Percentiles rank a stretch among this genome's conserved stretches.
Conservation (phyloP, 768 basidiomycete species). For the Trametes maxima region DNA sequence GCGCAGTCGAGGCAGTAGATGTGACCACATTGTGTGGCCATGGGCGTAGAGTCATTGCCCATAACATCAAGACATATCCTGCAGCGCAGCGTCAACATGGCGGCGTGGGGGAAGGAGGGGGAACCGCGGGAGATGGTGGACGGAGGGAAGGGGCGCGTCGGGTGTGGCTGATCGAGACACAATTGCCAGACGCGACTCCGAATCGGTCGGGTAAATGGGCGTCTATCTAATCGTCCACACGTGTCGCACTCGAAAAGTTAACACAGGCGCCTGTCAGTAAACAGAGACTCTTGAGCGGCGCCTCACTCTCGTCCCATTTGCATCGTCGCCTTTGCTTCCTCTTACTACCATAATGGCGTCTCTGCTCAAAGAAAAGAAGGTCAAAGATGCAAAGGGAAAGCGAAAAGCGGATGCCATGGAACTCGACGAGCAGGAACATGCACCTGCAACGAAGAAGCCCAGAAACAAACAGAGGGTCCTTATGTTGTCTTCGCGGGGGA, state of each 20-base stretch:
- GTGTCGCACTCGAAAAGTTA: conserved; percentile 1
- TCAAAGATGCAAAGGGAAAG: conserved; percentile 57
- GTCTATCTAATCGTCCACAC: conserved; percentile 14
- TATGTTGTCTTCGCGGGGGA: conserved; percentile 88
- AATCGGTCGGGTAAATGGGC: conserved; percentile 4
- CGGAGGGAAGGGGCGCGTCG: conserved; percentile 1
- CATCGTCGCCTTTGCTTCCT: not conserved
- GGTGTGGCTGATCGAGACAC: conserved; percentile 3
- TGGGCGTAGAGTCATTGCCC: conserved; percentile 4
- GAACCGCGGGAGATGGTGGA: conserved; percentile 5
- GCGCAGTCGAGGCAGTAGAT: conserved; percentile 32
- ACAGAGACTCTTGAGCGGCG: not conserved
- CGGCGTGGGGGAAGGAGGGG: not conserved
- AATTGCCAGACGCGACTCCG: conserved; percentile 9
- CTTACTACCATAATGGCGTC: conserved; percentile 53
- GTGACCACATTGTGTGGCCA: conserved; percentile 31
- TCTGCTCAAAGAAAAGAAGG: conserved; percentile 60
- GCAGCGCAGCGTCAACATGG: conserved; percentile 22
- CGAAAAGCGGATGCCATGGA: conserved; percentile 67
- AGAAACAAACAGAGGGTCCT: conserved; percentile 96
- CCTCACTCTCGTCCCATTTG: not conserved
- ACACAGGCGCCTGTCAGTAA: not conserved
- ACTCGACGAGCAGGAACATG: conserved; percentile 48
- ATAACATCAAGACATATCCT: conserved; percentile 27
- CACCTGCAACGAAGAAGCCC: conserved; percentile 50